Evolutionary conservation across 2,329 filamentous ascomycete species (phyloP), one percentile per base, ranked within the genome.

Genomic region (Niveomyces coronatus): DNA sequence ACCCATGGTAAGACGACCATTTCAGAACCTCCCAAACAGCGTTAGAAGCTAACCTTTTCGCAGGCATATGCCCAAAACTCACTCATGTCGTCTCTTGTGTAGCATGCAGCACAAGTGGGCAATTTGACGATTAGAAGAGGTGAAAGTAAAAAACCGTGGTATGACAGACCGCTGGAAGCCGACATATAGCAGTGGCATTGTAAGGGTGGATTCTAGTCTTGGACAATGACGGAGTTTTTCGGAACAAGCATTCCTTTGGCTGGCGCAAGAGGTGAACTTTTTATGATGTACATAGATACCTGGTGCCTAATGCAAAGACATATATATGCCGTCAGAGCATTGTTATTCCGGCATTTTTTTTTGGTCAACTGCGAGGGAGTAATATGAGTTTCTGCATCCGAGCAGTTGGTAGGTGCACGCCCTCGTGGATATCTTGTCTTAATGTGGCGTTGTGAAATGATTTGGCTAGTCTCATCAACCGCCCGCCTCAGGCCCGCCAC

Each of bases 1-100:
- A 60, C 89, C 91, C 11, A 98, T 98, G 81, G 80, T 79, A 59
- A 60, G 64, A 17, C 29, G 28, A 9, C 14, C 7, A 13, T 9
- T 10, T 5, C 9, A 33, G 8, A 4, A 26, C 15, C 18, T 10
- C 2, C 24, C 4, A 14, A 20, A 34, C 17, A 4, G 23, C 15
- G n/a, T n/a, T 7, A 18, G 18, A 18, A 23, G 14, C 40, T 48
- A 41, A 50, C 53, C 59, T 48, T 61, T 22, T 35, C 10, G 15
- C 43, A 85, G 82, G 83, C 86, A 4, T 94, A 94, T 58, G 85
- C 85, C 34, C 80, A 85, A 55, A 88, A 75, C 59, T 87, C 85
- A 42, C 74, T 93, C 55, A 80, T 84, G 69, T 83, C 78, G 43
- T 76, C 74, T 49, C 71, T 87, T 68, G 80, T 86, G 74, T 83